phyloP scores from a whole-genome alignment of 2,329 filamentous ascomycete species.

The Pleurostoma richardsiae region DNA sequence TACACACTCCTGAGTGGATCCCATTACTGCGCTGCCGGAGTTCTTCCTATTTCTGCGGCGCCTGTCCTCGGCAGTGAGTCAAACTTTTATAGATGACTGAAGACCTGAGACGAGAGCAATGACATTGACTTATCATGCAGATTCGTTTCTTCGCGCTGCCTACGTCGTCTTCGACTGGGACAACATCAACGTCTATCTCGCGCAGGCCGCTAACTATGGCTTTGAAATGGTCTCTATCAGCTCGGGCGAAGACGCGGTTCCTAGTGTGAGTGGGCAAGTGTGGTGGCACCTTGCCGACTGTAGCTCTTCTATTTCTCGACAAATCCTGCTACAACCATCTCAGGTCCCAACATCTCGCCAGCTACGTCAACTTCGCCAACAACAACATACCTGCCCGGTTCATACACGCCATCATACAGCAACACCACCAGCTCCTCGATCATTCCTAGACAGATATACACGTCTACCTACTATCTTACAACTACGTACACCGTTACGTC shows the following conservation, averaged over 20 bases:
- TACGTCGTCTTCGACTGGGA: slow-evolving; percentile 44
- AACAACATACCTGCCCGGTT: neutral
- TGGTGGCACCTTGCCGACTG: neutral
- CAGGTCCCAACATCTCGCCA: neutral
- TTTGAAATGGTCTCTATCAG: slow-evolving; percentile 4
- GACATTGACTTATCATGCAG: neutral
- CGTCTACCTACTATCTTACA: slow-evolving; percentile 12
- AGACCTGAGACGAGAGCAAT: neutral
- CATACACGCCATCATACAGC: neutral
- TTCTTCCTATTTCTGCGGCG: neutral
- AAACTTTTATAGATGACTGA: neutral
- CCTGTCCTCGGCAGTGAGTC: neutral
- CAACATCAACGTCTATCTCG: slow-evolving; percentile 19
- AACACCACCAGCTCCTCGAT: neutral
- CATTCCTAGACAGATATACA: neutral
- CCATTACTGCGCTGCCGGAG: neutral
- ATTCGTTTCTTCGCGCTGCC: slow-evolving; percentile 31
- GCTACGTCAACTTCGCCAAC: neutral
- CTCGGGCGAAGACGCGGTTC: slow-evolving; percentile 2
- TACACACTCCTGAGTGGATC: neutral
- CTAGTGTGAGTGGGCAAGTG: slow-evolving; percentile 1
- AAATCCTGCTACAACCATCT: neutral
- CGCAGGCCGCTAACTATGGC: slow-evolving; percentile 7
- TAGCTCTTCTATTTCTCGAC: neutral
- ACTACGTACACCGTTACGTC: slow-evolving; percentile 25